A percentile compares a stretch with the other conserved stretches of the same genome.
Evolutionary conservation across 1,139 yeast genomes (phyloP).

Genomic region (Taphrina sp.): DNA sequence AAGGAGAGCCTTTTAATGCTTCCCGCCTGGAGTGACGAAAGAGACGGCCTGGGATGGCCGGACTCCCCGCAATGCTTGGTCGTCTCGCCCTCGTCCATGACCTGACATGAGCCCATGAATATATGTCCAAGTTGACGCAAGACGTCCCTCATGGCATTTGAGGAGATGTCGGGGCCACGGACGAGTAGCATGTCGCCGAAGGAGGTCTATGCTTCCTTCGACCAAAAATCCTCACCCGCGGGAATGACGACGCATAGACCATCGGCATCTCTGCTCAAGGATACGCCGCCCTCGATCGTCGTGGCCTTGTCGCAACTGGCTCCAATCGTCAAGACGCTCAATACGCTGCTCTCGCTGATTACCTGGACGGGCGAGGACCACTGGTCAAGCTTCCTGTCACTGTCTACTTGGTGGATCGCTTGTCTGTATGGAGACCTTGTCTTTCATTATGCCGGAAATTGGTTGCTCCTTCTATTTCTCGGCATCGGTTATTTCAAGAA

Average conservation of each 20-base stretch:
- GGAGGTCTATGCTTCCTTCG: constrained; percentile 29
- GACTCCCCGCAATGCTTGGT: no score
- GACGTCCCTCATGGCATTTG: constrained; percentile 32
- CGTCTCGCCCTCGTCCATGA: no score
- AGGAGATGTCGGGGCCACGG: constrained; percentile 30
- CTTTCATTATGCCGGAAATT: constrained; percentile 24
- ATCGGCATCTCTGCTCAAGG: constrained; percentile 18
- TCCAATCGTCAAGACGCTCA: constrained; percentile 21
- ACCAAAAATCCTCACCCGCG: constrained; percentile 22
- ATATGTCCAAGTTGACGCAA: no score
- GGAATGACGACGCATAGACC: constrained; percentile 30
- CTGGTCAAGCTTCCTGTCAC: constrained; percentile 29
- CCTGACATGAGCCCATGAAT: no score
- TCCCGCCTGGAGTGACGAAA: no score
- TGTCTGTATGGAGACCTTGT: constrained; percentile 30
- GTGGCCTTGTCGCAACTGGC: constrained; percentile 26
- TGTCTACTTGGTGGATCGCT: constrained; percentile 13
- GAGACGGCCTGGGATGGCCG: no score
- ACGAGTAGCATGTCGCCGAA: constrained; percentile 6
- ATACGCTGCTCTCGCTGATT: constrained; percentile 8
- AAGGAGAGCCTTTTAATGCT: no score
- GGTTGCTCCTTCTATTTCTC: constrained; percentile 4
- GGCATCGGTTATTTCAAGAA: constrained; percentile 22
- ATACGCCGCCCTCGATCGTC: constrained; percentile 28
- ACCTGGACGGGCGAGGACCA: constrained; percentile 31